Base-by-base conservation (phyloP, 2,329 filamentous ascomycete genomes). In the Balansia obtecta region DNA sequence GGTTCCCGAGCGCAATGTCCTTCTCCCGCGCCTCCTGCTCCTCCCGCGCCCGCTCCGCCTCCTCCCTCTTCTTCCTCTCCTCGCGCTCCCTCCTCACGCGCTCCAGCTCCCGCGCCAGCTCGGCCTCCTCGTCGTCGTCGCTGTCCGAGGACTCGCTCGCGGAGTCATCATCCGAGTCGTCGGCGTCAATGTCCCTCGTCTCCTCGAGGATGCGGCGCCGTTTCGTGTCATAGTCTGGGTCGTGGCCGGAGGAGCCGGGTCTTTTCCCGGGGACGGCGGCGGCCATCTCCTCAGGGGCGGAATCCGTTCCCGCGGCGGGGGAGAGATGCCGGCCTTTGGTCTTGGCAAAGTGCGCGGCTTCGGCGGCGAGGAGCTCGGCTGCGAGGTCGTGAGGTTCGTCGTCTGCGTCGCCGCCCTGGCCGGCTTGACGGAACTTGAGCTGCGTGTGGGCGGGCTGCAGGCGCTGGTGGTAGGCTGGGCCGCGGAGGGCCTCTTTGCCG, bases 381-480 rank as follows among this genome's bases (percentile, higher is more conserved):
- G 88, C 84, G 49, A 98, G 79, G 65, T 98, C 91, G 63, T 86
- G 87, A 49, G 76, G 71, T 56, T 94, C 88, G 37, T 83, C 83
- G 47, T 67, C 66, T 33, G 85, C 85, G 56, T 82, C 83, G 57
- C 88, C 87, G 60, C 93, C 93, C 71, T 98, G 93, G 43, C 89
- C 90, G n/a, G 85, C 73, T 45, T 78, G 83, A 73, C 88, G 81
- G 64, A 84, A 86, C 71, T 98, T 98, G 63, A 98, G 83, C 56
- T 88, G 83, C 12, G 88, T 97, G 68, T 98, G 86, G 33, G 93
- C 93, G 34, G 93, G 91, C 13, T 96, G 83, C 15, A 97, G 85
- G 60, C 93, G 86, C 69, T 97, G 91, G 66, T 98, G 93, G 73
- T 96, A 97, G 60, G 89, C 91, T 46, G 88, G 87, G 45, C 93